Evolutionary conservation across 164 flowering plant species (phyloP), one percentile per base, ranked within the genome.

Genomic region (Magnolia changhungtana): DNA sequence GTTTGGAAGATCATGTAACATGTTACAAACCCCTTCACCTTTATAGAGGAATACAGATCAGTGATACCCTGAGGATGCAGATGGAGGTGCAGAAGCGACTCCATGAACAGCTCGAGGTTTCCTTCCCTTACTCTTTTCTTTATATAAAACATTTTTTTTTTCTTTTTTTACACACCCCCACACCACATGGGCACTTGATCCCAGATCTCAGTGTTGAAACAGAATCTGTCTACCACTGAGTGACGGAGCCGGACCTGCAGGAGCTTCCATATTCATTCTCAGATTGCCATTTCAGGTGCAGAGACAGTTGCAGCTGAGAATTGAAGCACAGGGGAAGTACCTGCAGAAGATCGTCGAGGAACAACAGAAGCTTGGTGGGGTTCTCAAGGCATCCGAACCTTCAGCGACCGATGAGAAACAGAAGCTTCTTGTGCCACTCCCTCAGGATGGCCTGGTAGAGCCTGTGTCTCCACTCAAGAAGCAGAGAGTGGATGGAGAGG

Each of bases 21-120:
- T 70, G 65, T 20, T 65, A 14, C 65, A 71, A 72, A 37, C 49
- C n/a, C n/a, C 11, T 51, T 29, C 1, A 16, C 18, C 21, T 20
- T 37, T 8, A 67, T 87, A 88, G 92, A 73, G 90, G 90, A 19
- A 63, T 84, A 64, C 92, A 89, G 82, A 88, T 89, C 65, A 86
- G 85, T 58, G 92, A 89, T 70, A 89, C 90, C 18, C 75, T 89
- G 67, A 84, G 84, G 85, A 82, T 89, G 88, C 92, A 89, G 78
- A 89, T 89, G 90, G 90, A 89, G 80, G 90, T 89, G 78, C 92
- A 89, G 77, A 89, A 88, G 81, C 89, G 92, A 70, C 90, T 89
- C 18, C 90, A 88, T 68, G 92, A 89, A 81, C 92, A 89, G 83
- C 89, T 89, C 70, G 92, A 89, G 92, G 92, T 87, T 68, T 78